These are phyloP conservation scores for Microdochium trichocladiopsis DNA, from an alignment of 2,329 filamentous ascomycete species.

Conservation along the genomic window DNA sequence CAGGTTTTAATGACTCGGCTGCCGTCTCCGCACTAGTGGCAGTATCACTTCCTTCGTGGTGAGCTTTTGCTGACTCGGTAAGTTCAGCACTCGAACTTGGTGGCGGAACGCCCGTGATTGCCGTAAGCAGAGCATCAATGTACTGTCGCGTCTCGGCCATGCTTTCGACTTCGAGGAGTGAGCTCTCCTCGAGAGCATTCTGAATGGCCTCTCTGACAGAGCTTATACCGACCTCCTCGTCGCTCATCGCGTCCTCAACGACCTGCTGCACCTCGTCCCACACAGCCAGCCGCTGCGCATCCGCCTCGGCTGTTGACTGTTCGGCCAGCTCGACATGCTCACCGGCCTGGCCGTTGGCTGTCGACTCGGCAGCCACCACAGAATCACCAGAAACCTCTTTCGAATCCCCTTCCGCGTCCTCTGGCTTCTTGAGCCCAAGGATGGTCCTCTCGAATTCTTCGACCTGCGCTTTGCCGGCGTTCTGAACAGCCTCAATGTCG, in stretches of 20 bases:
- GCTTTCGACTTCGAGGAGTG: slow-evolving; percentile 37
- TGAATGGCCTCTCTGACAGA: slow-evolving; percentile 47
- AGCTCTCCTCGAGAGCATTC: slow-evolving; percentile 47
- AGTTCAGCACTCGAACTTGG: background rate
- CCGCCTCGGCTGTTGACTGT: slow-evolving; percentile 5
- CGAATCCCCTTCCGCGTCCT: slow-evolving; percentile 16
- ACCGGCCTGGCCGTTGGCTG: slow-evolving; percentile 1
- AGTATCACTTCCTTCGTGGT: background rate
- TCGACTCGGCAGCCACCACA: slow-evolving; percentile 8
- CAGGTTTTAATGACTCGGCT: no score
- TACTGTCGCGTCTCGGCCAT: slow-evolving; percentile 38
- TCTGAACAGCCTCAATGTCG: slow-evolving; percentile 69
- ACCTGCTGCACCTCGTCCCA: slow-evolving; percentile 49
- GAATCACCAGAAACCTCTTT: no score
- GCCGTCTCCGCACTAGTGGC: slow-evolving; percentile 2
- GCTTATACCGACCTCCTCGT: slow-evolving; percentile 45
- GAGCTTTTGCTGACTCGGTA: background rate
- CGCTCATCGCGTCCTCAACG: slow-evolving; percentile 50
- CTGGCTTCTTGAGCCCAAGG: slow-evolving; percentile 35
- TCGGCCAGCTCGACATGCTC: slow-evolving; percentile 2
- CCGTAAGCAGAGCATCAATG: slow-evolving; percentile 37
- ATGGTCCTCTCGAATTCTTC: slow-evolving; percentile 62
- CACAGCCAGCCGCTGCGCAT: slow-evolving; percentile 24
- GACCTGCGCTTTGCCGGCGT: slow-evolving; percentile 53
- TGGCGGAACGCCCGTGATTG: background rate